These are phyloP conservation scores for Aspergillus thermomutatus DNA, from an alignment of 2,329 filamentous ascomycete species.

Conservation along the genomic window DNA sequence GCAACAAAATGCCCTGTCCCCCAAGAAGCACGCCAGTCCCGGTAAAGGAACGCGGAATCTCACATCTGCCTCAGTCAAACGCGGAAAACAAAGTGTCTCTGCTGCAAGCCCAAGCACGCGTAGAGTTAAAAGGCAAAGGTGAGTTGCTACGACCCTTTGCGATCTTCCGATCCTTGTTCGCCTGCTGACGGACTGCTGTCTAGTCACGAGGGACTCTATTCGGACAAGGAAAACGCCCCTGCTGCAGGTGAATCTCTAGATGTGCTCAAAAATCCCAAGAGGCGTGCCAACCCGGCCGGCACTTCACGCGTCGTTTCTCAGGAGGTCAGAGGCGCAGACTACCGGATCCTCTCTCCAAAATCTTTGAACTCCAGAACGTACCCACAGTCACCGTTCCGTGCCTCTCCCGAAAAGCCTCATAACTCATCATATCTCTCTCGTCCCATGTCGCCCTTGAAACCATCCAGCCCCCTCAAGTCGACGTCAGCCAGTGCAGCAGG, in stretches of 20 bases:
- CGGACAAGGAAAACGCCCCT: conserved; percentile 72
- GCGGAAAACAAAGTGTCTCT: conserved; percentile 24
- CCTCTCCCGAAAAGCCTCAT: conserved; percentile 40
- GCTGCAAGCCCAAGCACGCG: conserved; percentile 27
- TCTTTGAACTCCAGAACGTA: conserved; percentile 74
- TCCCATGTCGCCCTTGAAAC: conserved; percentile 62
- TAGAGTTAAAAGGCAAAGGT: conserved; percentile 32
- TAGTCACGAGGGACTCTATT: conserved; percentile 62
- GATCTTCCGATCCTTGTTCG: background rate
- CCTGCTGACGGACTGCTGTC: conserved; percentile 13
- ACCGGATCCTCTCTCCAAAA: conserved; percentile 72
- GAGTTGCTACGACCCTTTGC: conserved; percentile 11
- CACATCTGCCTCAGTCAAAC: conserved; percentile 28
- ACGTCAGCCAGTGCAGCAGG: conserved; percentile 18
- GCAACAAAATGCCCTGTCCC: conserved; percentile 26
- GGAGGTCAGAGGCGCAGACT: conserved; percentile 45
- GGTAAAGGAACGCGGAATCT: conserved; percentile 28
- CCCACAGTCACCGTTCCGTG: conserved; percentile 53
- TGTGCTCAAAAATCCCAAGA: conserved; percentile 66
- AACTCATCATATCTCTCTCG: conserved; percentile 57
- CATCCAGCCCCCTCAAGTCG: conserved; percentile 39
- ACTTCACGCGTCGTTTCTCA: conserved; percentile 42
- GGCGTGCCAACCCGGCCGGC: conserved; percentile 49
- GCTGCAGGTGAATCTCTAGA: conserved; percentile 39
- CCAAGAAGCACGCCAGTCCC: conserved; percentile 30